Evolutionary conservation across 257 asterid species (phyloP).

Genomic region (Gardenia jasminoides): DNA sequence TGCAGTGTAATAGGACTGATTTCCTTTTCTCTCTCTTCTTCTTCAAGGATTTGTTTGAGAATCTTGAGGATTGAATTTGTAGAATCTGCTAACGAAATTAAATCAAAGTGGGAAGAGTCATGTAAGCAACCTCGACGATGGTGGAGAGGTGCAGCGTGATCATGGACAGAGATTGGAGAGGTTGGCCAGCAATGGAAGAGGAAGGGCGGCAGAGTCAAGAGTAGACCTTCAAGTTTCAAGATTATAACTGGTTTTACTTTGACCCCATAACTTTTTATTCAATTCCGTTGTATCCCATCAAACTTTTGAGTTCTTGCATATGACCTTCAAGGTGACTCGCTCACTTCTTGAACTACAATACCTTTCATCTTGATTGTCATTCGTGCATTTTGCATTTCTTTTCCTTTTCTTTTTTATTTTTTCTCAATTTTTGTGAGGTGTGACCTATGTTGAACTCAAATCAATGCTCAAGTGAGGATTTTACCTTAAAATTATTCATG

Average conservation of each 20-base stretch:
- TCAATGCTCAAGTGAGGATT: no score
- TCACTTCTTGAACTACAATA: no score
- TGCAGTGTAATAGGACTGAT: background rate
- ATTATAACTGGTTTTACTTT: background rate
- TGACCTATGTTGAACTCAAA: no score
- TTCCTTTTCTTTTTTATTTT: no score
- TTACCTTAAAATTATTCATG: no score
- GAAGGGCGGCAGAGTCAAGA: background rate
- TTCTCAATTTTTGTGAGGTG: no score
- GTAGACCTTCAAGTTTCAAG: slow-evolving; percentile 2
- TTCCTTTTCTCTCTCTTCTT: background rate
- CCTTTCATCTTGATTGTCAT: no score
- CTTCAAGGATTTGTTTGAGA: background rate
- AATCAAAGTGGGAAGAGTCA: slow-evolving; percentile 7
- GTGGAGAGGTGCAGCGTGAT: slow-evolving; percentile 2
- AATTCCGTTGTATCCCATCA: background rate
- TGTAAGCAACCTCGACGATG: background rate
- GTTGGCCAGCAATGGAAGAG: background rate
- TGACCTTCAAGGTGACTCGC: background rate
- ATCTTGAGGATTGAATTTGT: background rate
- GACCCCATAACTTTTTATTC: background rate
- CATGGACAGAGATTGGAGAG: background rate
- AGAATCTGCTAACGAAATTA: background rate
- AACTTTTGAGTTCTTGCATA: background rate
- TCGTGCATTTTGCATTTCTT: no score